These are phyloP conservation scores for Garcileccinum viscosum DNA, from an alignment of 1,284 basidiomycete genomes.

Conservation along the genomic window DNA sequence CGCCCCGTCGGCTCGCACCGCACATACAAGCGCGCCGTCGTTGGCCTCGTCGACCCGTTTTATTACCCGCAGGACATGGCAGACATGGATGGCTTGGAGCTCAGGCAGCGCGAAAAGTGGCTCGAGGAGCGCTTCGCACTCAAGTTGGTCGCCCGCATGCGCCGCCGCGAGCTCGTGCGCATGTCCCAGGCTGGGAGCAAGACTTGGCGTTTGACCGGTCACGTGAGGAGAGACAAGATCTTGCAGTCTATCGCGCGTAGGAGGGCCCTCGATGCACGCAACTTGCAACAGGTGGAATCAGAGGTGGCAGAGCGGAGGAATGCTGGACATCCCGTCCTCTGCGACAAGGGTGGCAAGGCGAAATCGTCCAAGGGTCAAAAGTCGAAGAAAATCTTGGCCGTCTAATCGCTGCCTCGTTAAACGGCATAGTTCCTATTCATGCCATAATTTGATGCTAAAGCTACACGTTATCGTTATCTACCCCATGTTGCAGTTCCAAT, in stretches of 20 bases:
- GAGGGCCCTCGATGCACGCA: constrained; percentile 30
- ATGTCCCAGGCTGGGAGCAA: constrained; percentile 52
- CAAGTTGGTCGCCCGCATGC: constrained; percentile 46
- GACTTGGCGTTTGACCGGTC: constrained; percentile 53
- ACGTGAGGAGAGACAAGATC: constrained; percentile 50
- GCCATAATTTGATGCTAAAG: constrained; percentile 24
- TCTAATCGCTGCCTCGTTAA: constrained; percentile 5
- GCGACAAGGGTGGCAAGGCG: constrained; percentile 21
- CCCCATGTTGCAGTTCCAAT: neutral
- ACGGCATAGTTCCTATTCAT: constrained; percentile 6
- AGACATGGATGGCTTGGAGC: constrained; percentile 69
- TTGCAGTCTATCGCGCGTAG: constrained; percentile 41
- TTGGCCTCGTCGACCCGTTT: constrained; percentile 89
- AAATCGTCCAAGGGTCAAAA: constrained; percentile 9
- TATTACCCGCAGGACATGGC: constrained; percentile 85
- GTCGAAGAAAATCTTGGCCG: constrained; percentile 17
- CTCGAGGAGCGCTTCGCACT: constrained; percentile 66
- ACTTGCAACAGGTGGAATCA: constrained; percentile 29
- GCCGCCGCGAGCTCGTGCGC: constrained; percentile 53
- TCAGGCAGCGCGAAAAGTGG: constrained; percentile 60
- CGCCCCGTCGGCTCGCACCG: constrained; percentile 48
- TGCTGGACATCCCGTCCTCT: constrained; percentile 29
- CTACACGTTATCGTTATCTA: constrained; percentile 26
- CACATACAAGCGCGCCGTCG: constrained; percentile 87
- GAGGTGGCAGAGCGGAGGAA: constrained; percentile 31